These are phyloP conservation scores for Fusarium heterosporum DNA, from an alignment of 2,329 filamentous ascomycete genomes.

Conservation along the genomic window DNA sequence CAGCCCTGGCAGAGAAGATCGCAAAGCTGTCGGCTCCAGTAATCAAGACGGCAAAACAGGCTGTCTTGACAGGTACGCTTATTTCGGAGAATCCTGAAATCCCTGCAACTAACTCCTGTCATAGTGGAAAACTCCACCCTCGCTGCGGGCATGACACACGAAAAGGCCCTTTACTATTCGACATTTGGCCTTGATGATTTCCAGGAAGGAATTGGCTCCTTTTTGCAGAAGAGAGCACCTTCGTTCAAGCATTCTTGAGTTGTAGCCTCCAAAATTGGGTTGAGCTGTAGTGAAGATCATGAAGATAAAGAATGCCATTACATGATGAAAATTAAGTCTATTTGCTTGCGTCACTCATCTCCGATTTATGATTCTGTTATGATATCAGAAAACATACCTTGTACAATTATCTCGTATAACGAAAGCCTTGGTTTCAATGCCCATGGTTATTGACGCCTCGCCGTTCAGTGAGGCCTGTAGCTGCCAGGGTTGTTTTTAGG, in stretches of 20 bases:
- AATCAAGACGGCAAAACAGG: conserved; percentile 32
- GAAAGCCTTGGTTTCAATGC: background rate
- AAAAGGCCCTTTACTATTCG: conserved; percentile 35
- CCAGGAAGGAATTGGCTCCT: conserved; percentile 32
- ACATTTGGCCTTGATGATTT: conserved; percentile 33
- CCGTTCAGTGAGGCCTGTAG: too few species aligned
- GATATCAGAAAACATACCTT: background rate
- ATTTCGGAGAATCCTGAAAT: background rate
- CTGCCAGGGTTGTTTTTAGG: background rate
- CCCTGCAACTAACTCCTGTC: background rate
- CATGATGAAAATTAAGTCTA: background rate
- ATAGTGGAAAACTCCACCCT: conserved; percentile 26
- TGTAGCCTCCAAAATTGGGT: background rate
- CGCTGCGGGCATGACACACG: conserved; percentile 28
- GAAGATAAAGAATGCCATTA: background rate
- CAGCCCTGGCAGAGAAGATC: conserved; percentile 24
- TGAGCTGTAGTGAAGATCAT: background rate
- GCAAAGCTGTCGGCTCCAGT: conserved; percentile 27
- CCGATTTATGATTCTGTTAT: background rate
- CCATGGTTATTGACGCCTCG: background rate
- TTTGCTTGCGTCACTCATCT: background rate
- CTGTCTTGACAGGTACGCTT: conserved; percentile 28
- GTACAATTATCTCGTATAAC: background rate
- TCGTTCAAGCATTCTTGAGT: conserved; percentile 30
- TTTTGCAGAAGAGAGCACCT: conserved; percentile 21